phyloP scores from a whole-genome alignment of 768 basidiomycete genomes.

The Myochromella boudieri region DNA sequence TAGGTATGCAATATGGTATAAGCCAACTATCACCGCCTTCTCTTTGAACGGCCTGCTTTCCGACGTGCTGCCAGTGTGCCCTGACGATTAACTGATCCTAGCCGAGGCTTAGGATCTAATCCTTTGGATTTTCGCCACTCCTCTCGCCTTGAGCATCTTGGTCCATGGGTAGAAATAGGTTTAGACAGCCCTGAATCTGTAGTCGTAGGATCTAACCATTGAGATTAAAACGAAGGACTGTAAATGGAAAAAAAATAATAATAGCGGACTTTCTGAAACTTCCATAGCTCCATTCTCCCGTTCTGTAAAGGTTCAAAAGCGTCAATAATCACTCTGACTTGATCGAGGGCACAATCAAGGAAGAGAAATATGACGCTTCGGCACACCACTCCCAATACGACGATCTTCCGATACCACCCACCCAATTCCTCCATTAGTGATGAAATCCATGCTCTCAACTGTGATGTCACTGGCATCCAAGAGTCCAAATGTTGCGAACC shows the following conservation, averaged over 20 bases:
- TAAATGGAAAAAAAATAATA: neutral
- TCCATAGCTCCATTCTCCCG: conserved; percentile 23
- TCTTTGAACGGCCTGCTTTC: conserved; percentile 69
- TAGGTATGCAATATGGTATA: neutral
- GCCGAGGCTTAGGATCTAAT: conserved; percentile 47
- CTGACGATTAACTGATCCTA: conserved; percentile 65
- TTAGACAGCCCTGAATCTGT: conserved; percentile 42
- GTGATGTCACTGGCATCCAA: conserved; percentile 60
- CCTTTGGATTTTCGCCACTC: conserved; percentile 85
- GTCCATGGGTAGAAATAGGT: conserved; percentile 79
- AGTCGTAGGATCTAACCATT: conserved; percentile 48
- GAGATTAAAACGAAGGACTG: conserved; percentile 17
- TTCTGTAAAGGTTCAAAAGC: conserved; percentile 33
- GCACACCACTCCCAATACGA: conserved; percentile 3
- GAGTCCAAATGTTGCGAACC: conserved; percentile 55
- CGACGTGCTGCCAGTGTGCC: conserved; percentile 58
- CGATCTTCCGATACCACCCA: conserved; percentile 9
- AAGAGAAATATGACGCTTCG: conserved; percentile 30
- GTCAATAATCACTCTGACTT: conserved; percentile 40
- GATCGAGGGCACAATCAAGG: conserved; percentile 30
- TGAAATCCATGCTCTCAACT: conserved; percentile 42
- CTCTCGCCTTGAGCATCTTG: conserved; percentile 73
- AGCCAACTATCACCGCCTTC: conserved; percentile 68
- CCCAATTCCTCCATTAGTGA: conserved; percentile 20
- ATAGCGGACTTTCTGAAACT: conserved; percentile 32